phyloP scores from a whole-genome alignment of 2,329 filamentous ascomycete species.

The Celoporthe dispersa region DNA sequence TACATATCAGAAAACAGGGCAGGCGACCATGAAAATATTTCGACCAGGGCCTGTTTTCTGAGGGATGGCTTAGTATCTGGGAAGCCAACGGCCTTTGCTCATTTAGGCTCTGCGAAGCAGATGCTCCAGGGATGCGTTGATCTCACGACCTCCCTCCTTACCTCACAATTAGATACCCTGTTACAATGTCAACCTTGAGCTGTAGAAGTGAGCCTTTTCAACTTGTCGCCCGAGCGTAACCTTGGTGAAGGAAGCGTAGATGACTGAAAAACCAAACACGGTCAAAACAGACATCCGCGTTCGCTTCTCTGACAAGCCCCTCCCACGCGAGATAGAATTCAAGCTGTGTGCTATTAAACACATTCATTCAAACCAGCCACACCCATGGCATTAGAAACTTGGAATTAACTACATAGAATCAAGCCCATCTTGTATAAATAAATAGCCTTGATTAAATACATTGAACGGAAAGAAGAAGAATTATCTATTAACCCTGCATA shows the following conservation, averaged over 20 bases:
- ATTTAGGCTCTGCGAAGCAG: background rate
- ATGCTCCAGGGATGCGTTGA: background rate
- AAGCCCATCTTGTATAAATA: too few relatives aligned
- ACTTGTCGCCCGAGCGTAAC: background rate
- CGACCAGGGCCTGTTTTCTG: background rate
- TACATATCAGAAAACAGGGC: background rate
- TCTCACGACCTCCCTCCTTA: background rate
- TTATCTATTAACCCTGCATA: too few relatives aligned
- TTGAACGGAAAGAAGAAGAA: too few relatives aligned
- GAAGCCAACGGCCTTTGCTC: background rate
- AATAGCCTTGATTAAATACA: too few relatives aligned
- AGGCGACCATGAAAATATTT: background rate
- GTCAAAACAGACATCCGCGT: background rate
- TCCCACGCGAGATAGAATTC: background rate
- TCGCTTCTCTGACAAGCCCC: background rate
- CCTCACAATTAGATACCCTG: conserved; percentile 10
- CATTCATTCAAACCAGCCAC: too few relatives aligned
- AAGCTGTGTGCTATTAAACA: background rate
- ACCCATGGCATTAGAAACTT: too few relatives aligned
- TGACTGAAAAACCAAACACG: too few relatives aligned
- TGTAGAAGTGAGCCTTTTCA: background rate
- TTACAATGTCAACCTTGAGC: background rate
- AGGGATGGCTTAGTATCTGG: background rate
- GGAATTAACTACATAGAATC: too few relatives aligned
- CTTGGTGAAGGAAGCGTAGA: background rate